These are phyloP conservation scores for Leccinellum rugosiceps DNA, from an alignment of 768 basidiomycete species.

Conservation along the genomic window DNA sequence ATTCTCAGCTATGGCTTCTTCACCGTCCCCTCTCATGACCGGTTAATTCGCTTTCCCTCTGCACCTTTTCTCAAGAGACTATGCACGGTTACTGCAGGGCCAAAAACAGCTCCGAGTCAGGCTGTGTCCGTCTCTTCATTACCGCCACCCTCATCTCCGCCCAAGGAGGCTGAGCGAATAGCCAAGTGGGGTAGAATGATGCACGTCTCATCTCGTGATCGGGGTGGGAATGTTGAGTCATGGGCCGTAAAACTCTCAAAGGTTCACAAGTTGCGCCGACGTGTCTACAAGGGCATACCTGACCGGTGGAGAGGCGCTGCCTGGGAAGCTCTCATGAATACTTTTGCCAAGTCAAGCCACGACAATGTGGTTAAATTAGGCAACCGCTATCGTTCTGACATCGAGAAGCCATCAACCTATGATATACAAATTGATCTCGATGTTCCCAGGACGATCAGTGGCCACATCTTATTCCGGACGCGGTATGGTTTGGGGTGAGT, in stretches of 20 bases:
- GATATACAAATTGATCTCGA: slow-evolving; percentile 98
- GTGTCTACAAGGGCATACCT: slow-evolving; percentile 94
- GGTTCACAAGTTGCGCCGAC: slow-evolving; percentile 62
- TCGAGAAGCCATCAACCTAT: slow-evolving; percentile 82
- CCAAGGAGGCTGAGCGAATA: slow-evolving; percentile 73
- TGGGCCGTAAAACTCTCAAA: slow-evolving; percentile 72
- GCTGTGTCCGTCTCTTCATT: slow-evolving; percentile 45
- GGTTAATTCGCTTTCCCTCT: slow-evolving; percentile 69
- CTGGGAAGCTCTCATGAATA: slow-evolving; percentile 80
- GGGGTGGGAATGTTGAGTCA: slow-evolving; percentile 69
- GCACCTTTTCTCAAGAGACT: slow-evolving; percentile 62
- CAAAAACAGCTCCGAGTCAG: slow-evolving; percentile 44
- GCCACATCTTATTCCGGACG: slow-evolving; percentile 92
- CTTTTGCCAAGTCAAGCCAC: slow-evolving; percentile 45
- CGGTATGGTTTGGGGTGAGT: slow-evolving; percentile 93
- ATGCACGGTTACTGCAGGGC: slow-evolving; percentile 41
- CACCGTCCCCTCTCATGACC: slow-evolving; percentile 73
- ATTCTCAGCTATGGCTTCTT: slow-evolving; percentile 87
- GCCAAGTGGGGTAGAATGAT: slow-evolving; percentile 96
- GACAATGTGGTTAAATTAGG: slow-evolving; percentile 43
- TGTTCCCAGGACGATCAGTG: slow-evolving; percentile 92
- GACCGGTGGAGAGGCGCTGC: slow-evolving; percentile 93
- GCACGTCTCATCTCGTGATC: slow-evolving; percentile 60
- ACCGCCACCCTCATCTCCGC: slow-evolving; percentile 43
- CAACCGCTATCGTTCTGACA: slow-evolving; percentile 52